Base-by-base conservation (phyloP, 2,329 filamentous ascomycete species). In the Zymoseptoria pseudotritici region DNA sequence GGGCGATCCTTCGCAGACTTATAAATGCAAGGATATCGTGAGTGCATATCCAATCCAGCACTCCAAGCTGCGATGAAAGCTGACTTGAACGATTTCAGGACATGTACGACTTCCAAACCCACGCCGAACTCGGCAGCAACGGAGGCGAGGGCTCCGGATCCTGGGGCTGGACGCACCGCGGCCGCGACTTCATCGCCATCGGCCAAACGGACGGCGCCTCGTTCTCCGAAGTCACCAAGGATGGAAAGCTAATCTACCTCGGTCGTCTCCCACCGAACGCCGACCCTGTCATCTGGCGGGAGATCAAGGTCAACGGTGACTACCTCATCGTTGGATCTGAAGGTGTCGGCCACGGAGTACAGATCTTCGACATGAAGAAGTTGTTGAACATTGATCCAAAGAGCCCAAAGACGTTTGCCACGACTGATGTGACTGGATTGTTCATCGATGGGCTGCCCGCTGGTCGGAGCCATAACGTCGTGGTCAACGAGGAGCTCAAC, bases 291-390 rank as follows among this genome's bases (percentile, higher is more conserved):
- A 73, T 75, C 31, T 83, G 82, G 81, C 76, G 80, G 55, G 81
- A 84, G 70, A 83, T 83, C 58, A 73, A 77, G 22, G 73, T 69
- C 4, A 75, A 76, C 64, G 76, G 72, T 64, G 58, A 78, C 64
- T 73, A 76, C 62, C 73, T 77, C 67, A 71, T 78, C 61, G 77
- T 79, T 55, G 77, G 77, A 57, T 58, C 67, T 11, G 78, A 80
- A 63, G 78, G 80, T 42, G 65, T 70, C 53, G 70, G 76, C 64
- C 83, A 86, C 70, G 80, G 81, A 36, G 79, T 86, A 53, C 84
- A 86, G 71, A 79, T 86, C 71, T 86, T 86, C 67, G 84, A 86
- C 71, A 79, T 85, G 80, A 79, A 76, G 66, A 85, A 80, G 75
- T 74, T 83, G n/a, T 73, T 82, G 57, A 73, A 73, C 31, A 67